Conservation (phyloP, 1,139 yeast genomes). For the Protomyces lactucae-debilis region DNA sequence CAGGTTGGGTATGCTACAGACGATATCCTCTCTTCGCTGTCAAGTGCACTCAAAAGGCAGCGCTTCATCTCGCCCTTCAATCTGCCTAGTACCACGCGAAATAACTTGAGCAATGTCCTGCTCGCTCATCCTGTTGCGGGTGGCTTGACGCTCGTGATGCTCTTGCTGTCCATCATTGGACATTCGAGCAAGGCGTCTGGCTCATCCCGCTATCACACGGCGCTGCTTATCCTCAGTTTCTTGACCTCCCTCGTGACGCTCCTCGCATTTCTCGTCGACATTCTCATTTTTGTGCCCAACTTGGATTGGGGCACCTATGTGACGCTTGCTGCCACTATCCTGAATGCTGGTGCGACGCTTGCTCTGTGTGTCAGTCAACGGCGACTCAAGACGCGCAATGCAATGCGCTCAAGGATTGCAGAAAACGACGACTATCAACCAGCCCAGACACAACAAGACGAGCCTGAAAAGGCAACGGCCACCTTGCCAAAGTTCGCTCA, state of each 20-base stretch:
- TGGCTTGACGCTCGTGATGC: constrained; percentile 60
- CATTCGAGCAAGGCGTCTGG: constrained; percentile 45
- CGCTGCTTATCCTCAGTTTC: constrained; percentile 44
- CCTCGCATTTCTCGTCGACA: constrained; percentile 53
- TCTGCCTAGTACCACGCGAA: constrained; percentile 55
- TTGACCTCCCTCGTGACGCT: constrained; percentile 49
- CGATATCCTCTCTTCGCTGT: not conserved
- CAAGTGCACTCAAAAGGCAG: not conserved
- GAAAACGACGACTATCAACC: constrained; percentile 31
- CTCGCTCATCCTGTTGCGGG: constrained; percentile 79
- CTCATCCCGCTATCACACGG: constrained; percentile 41
- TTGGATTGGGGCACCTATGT: constrained; percentile 56
- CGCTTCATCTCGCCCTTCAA: constrained; percentile 44
- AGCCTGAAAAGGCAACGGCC: constrained; percentile 10
- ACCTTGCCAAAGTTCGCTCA: constrained; percentile 18
- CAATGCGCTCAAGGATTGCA: constrained; percentile 37
- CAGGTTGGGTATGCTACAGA: constrained; percentile 49
- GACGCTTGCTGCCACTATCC: constrained; percentile 45
- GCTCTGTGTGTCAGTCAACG: constrained; percentile 51
- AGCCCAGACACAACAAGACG: not conserved
- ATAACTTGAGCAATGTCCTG: constrained; percentile 62
- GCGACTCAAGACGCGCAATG: constrained; percentile 48
- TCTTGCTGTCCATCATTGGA: constrained; percentile 42
- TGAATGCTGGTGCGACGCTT: constrained; percentile 44
- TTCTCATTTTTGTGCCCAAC: constrained; percentile 51